These are phyloP conservation scores for Mycena alexandri DNA, from an alignment of 768 basidiomycete genomes.

Conservation along the genomic window DNA sequence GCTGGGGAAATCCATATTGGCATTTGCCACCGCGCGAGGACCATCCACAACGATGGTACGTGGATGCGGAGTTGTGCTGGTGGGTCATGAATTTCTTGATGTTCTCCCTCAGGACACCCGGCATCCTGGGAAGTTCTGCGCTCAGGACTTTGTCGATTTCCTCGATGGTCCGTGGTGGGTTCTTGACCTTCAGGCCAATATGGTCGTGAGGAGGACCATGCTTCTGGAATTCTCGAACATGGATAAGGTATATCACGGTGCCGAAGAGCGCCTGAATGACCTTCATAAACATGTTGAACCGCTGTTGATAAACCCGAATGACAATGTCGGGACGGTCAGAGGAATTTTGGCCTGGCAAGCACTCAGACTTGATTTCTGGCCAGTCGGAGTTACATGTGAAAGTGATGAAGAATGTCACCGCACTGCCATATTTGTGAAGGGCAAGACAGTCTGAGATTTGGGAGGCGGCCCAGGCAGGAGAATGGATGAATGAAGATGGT, in stretches of 20 bases:
- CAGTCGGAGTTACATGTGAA: not conserved
- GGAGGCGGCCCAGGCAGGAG: constrained; percentile 2
- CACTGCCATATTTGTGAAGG: not conserved
- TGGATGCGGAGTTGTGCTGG: not conserved
- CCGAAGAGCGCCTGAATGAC: not conserved
- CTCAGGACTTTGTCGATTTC: not conserved
- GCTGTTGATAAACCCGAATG: not conserved
- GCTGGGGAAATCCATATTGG: not conserved
- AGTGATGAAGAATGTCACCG: constrained; percentile 6
- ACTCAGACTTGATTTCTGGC: not conserved
- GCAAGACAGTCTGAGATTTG: constrained; percentile 3
- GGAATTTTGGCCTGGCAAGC: not conserved
- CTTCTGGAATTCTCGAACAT: not conserved
- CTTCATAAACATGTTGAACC: not conserved
- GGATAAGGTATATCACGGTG: not conserved
- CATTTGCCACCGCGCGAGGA: not conserved
- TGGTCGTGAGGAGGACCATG: not conserved
- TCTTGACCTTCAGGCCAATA: not conserved
- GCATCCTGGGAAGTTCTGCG: not conserved
- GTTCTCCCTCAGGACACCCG: not conserved
- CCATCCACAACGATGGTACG: constrained; percentile 10
- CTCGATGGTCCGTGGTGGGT: not conserved
- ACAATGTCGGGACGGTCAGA: not conserved
- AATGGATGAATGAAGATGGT: too few species aligned
- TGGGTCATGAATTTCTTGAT: not conserved